Conservation (phyloP, 2,329 filamentous ascomycete species). For the Bimuria novae-zelandiae region DNA sequence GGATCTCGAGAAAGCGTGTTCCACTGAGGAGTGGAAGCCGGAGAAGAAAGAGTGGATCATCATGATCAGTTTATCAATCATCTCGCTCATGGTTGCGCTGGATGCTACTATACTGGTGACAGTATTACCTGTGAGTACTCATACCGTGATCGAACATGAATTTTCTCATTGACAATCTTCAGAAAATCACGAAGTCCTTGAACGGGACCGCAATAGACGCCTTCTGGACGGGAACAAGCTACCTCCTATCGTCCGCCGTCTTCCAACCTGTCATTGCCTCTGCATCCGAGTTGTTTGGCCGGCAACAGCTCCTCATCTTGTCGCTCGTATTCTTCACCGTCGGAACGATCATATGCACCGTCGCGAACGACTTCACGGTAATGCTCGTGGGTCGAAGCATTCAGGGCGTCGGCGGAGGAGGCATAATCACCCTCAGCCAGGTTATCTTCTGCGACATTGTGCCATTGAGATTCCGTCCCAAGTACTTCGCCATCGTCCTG, state of each 20-base stretch:
- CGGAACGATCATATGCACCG: constrained; percentile 52
- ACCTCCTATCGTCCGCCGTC: constrained; percentile 68
- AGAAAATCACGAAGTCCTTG: constrained; percentile 33
- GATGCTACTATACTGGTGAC: constrained; percentile 37
- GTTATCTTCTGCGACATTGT: constrained; percentile 54
- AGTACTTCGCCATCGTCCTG: constrained; percentile 48
- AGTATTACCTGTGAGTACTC: constrained; percentile 29
- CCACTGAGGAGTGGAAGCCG: constrained; percentile 15
- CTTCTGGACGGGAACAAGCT: constrained; percentile 74
- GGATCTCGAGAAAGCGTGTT: constrained; percentile 7
- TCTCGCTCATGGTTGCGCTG: constrained; percentile 37
- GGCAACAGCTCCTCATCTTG: constrained; percentile 45
- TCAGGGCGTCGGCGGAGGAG: constrained; percentile 48
- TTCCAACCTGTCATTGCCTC: constrained; percentile 56
- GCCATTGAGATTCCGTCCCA: constrained; percentile 47
- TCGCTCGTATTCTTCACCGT: constrained; percentile 53
- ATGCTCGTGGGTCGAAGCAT: constrained; percentile 43
- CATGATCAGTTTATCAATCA: constrained; percentile 34
- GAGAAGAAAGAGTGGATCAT: constrained; percentile 25
- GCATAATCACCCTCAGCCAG: constrained; percentile 47
- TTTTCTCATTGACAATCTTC: not conserved
- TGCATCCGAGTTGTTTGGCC: constrained; percentile 56
- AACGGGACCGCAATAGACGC: constrained; percentile 51
- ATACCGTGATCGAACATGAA: not conserved
- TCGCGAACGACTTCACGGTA: constrained; percentile 39